Base-by-base conservation (phyloP, 2,329 filamentous ascomycete species). In the Scleromitrula shiraiana region DNA sequence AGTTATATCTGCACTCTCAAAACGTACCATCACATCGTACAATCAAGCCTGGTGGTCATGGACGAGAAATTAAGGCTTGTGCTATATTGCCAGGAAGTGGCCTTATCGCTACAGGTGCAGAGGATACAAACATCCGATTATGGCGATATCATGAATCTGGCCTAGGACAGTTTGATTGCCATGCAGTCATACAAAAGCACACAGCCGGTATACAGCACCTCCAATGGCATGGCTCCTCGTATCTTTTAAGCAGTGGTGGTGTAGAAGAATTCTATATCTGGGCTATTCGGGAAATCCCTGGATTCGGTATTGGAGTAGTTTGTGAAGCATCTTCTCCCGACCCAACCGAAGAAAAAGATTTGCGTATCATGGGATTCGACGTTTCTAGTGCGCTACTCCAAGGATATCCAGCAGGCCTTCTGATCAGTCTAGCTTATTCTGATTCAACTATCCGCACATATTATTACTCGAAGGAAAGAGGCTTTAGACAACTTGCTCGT, bases 221-320 rank as follows among this genome's bases (percentile, higher is more conserved):
- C 7, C 76, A 76, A 51, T 97, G 88, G 87, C 80, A 85, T 2
- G 74, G 78, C 39, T 49, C 55, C 14, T 43, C 55, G 8, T 85
- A 83, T 57, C 76, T 98, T 2, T 85, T 97, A 63, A 95, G 87
- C 55, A 90, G 88, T 59, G 88, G 80, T 5, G 93, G 90, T 0
- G 83, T 81, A 52, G 91, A 96, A 64, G 91, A 98, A 65, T 84
- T 97, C 54, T 91, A 83, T 58, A 76, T 90, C 9, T 98, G 93
- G 91, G 75, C 78, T 33, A 70, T 39, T 60, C 62, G 9, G 63
- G 85, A 6, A 71, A 80, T 22, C 69, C 72, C 2, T 67, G 77
- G 48, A 30, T 61, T 62, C 10, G 73, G 74, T 3, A 64, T 82
- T 2, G 78, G 75, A 0, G 70, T 82, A 2, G 65, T 77, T 10